Conservation (phyloP, 225 moss, liverwort and hornwort genomes). For the Sphagnum contortum region DNA sequence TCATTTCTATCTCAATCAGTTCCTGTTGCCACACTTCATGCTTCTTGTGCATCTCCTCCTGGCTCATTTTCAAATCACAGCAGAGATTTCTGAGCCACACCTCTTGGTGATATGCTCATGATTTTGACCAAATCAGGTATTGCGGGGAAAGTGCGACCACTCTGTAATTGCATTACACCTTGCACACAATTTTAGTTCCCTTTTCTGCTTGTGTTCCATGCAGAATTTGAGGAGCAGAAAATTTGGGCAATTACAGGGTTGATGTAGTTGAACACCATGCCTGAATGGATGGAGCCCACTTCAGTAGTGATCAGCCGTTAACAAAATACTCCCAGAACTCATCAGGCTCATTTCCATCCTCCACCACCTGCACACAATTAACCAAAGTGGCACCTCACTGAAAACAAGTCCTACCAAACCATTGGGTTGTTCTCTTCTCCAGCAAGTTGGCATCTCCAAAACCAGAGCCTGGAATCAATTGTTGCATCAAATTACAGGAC, state of each 20-base stretch:
- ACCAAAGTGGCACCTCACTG: neutral
- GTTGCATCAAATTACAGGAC: neutral
- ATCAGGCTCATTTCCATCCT: slow-evolving; percentile 35
- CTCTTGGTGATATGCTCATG: no score
- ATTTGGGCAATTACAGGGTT: neutral
- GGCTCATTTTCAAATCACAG: no score
- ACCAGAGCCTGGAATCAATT: neutral
- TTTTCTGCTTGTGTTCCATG: neutral
- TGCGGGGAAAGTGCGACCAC: no score
- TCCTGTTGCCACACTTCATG: no score
- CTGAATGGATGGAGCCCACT: no score
- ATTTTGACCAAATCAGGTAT: no score
- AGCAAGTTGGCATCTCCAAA: neutral
- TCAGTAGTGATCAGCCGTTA: slow-evolving; percentile 16
- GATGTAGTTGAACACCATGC: neutral
- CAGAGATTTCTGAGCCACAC: no score
- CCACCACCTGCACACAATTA: slow-evolving; percentile 18
- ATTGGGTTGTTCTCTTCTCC: neutral
- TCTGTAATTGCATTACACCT: no score
- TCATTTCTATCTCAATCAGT: no score
- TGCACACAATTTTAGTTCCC: no score
- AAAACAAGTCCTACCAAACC: neutral
- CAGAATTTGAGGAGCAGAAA: neutral
- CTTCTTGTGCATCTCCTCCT: no score
- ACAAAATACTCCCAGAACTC: slow-evolving; percentile 39